These are phyloP conservation scores for Pseudozyma thailandica DNA, from an alignment of 1,284 basidiomycete genomes.

Conservation along the genomic window DNA sequence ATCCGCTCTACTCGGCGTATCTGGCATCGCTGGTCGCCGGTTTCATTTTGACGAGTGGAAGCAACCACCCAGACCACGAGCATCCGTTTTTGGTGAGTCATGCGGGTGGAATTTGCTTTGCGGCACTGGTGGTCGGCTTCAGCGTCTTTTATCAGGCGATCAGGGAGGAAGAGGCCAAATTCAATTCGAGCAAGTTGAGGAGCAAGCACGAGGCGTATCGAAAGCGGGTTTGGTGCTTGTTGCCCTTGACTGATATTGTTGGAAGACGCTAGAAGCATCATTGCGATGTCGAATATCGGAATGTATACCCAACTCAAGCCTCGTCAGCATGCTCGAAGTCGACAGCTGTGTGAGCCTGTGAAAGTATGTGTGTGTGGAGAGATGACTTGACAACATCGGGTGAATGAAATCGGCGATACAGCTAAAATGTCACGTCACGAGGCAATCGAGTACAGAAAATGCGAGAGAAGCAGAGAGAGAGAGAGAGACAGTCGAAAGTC, in stretches of 20 bases:
- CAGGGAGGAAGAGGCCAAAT: slow-evolving; percentile 47
- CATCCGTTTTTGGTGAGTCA: slow-evolving; percentile 33
- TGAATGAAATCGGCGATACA: slow-evolving; percentile 22
- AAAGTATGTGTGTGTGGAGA: no score
- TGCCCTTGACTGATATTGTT: slow-evolving; percentile 33
- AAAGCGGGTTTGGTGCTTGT: slow-evolving; percentile 30
- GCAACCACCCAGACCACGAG: slow-evolving; percentile 42
- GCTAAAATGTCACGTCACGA: slow-evolving; percentile 19
- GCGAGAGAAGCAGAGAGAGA: neutral
- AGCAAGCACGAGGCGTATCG: slow-evolving; percentile 41
- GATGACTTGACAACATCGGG: neutral
- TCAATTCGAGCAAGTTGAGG: slow-evolving; percentile 39
- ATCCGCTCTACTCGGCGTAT: slow-evolving; percentile 43
- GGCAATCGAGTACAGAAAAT: slow-evolving; percentile 3
- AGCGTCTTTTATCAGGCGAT: slow-evolving; percentile 38
- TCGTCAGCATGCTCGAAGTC: no score
- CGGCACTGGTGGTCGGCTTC: slow-evolving; percentile 21
- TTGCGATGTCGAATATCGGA: no score
- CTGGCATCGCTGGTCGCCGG: slow-evolving; percentile 34
- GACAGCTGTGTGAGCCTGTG: no score
- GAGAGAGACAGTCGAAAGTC: neutral
- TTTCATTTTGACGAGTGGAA: slow-evolving; percentile 39
- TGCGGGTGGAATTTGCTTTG: slow-evolving; percentile 30
- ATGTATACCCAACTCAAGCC: no score
- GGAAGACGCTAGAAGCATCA: no score